Evolutionary conservation across 805 yeast species (phyloP).

Genomic region (Candida adriatica): DNA sequence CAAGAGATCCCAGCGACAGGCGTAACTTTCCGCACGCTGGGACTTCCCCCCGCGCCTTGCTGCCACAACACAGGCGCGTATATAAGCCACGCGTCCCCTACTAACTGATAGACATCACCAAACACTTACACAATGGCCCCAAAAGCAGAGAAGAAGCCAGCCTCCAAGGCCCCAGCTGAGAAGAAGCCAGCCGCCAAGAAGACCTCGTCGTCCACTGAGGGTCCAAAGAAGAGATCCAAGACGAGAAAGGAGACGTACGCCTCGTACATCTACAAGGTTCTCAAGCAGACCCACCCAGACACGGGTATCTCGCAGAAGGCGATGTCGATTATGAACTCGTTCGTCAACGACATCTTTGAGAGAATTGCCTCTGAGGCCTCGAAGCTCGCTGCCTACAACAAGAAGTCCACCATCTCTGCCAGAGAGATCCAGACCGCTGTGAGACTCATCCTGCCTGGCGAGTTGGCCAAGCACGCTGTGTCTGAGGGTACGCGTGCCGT

Average conservation of each 20-base stretch:
- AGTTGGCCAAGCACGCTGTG: conserved; percentile 96
- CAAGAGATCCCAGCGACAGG: neutral
- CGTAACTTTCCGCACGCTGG: conserved; percentile 7
- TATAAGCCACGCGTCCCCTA: conserved; percentile 10
- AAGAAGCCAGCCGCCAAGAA: conserved; percentile 90
- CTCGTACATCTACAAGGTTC: conserved; percentile 95
- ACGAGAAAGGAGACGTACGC: conserved; percentile 97
- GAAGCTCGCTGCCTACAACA: conserved; percentile 97
- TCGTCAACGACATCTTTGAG: conserved; percentile 96
- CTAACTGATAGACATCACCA: neutral
- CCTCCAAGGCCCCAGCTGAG: conserved; percentile 96
- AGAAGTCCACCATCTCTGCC: conserved; percentile 95
- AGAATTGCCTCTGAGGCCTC: conserved; percentile 98
- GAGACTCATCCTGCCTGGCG: conserved; percentile 97
- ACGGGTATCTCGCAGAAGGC: conserved; percentile 98
- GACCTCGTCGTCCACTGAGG: conserved; percentile 73
- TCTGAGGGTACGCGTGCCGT: conserved; percentile 99
- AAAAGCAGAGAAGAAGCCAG: conserved; percentile 56
- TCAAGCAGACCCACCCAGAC: conserved; percentile 98
- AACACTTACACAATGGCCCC: conserved; percentile 57
- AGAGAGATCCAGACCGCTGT: conserved; percentile 99
- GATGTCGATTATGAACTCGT: conserved; percentile 97
- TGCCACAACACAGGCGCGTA: conserved; percentile 2
- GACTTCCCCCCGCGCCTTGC: conserved; percentile 3
- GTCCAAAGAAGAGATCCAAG: conserved; percentile 87